phyloP scores from a whole-genome alignment of 768 basidiomycete genomes.

The Trametes villosa region DNA sequence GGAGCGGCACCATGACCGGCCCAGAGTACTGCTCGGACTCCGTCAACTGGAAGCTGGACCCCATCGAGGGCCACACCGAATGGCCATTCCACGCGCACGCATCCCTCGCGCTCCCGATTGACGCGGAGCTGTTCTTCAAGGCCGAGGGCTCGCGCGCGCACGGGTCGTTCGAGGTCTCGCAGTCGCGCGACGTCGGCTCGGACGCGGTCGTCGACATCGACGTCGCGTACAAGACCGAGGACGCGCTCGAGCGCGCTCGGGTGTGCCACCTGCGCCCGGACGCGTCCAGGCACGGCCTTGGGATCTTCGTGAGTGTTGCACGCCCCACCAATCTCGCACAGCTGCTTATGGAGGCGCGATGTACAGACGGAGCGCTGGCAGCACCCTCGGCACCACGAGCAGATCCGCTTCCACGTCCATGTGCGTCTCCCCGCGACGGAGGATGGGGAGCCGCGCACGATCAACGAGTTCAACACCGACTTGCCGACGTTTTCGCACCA shows the following conservation, averaged over 20 bases:
- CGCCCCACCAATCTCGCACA: no score
- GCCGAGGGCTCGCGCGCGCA: constrained; percentile 7
- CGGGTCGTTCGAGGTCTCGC: constrained; percentile 21
- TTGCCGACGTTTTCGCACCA: constrained; percentile 33
- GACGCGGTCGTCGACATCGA: constrained; percentile 28
- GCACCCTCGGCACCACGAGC: constrained; percentile 38
- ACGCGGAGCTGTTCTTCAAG: constrained; percentile 15
- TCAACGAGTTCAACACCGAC: constrained; percentile 50
- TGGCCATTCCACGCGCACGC: constrained; percentile 14
- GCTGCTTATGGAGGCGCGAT: no score
- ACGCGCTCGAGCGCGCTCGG: constrained; percentile 17
- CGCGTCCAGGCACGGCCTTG: constrained; percentile 31
- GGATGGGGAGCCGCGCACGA: constrained; percentile 29
- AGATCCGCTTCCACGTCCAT: constrained; percentile 39
- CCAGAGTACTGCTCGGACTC: constrained; percentile 1
- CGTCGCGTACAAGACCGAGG: constrained; percentile 19
- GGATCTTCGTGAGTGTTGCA: constrained; percentile 39
- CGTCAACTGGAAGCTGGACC: constrained; percentile 15
- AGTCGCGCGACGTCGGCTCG: constrained; percentile 2
- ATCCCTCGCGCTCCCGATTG: constrained; percentile 20
- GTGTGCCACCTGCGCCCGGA: constrained; percentile 29
- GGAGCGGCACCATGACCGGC: not conserved
- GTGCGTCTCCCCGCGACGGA: constrained; percentile 43
- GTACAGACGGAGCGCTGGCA: constrained; percentile 33
- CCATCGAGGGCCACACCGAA: not conserved